Base-by-base conservation (phyloP, 2,329 filamentous ascomycete genomes). In the Paecilomyces formosus region DNA sequence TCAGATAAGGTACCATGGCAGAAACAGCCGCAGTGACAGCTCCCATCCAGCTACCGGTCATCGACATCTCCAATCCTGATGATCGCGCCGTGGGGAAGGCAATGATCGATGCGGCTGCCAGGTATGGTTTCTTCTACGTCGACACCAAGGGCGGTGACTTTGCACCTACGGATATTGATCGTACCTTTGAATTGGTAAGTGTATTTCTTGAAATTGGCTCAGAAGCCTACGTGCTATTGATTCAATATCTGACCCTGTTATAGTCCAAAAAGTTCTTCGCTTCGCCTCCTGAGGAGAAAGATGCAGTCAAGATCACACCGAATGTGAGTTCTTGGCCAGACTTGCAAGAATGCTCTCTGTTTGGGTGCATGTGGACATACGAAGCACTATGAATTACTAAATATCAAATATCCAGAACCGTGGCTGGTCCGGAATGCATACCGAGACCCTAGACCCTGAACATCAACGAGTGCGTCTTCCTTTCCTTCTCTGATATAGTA, bases 71-170 rank as follows among this genome's bases (percentile, higher is more conserved):
- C 3, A 80, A 82, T 18, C 78, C 81, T 4, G 79, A 80, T 28
- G 79, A 88, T 63, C 76, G 82, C 59, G 70, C 71, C n/a, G 88
- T 88, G 55, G 84, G 84, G 57, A 82, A 85, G 62, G 81, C 81
- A 58, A 77, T 97, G 50, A 85, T 97, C 50, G 83, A 88, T 61
- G 93, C 93, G 1, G 92, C 92, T 1, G 84, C 86, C 39, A 85
- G 87, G 57, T 88, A 92, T 74, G 93, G 93, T 61, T 97, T 97
- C 74, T 84, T 97, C 61, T 97, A 94, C 71, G 86, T 97, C 67
- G 87, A 86, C 69, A 92, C 90, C 68, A 82, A 85, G 22, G 88
- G 86, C 51, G 79, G 81, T 12, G 85, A 88, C 60, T 90, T 97
- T 54, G 78, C 87, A 0, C 75, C 81, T 0, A 74, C 81, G 28